phyloP scores from a whole-genome alignment of 495 filamentous ascomycete genomes.

The Penicillium canariense region DNA sequence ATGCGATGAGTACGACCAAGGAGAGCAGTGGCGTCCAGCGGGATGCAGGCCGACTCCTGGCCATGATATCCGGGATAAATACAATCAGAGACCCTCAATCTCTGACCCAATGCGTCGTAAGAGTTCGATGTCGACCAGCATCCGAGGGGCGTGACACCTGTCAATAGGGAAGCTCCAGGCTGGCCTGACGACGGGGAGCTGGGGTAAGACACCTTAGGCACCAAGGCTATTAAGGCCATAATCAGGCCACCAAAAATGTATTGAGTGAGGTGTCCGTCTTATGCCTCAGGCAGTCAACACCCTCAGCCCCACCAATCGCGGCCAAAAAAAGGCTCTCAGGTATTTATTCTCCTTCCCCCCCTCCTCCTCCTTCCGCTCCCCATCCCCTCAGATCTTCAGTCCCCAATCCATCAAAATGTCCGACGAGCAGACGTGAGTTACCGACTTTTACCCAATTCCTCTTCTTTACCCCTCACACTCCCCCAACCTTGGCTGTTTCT shows the following conservation, averaged over 20 bases:
- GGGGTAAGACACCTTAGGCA: slow-evolving; percentile 34
- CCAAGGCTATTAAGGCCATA: slow-evolving; percentile 12
- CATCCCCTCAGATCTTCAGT: slow-evolving; percentile 29
- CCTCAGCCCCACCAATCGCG: slow-evolving; percentile 28
- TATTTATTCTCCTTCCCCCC: slow-evolving; percentile 37
- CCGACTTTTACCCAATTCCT: background rate
- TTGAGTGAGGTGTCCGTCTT: background rate
- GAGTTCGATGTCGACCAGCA: slow-evolving; percentile 32
- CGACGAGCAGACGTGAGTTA: slow-evolving; percentile 88
- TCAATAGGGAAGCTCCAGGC: slow-evolving; percentile 38
- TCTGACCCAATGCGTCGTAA: slow-evolving; percentile 21
- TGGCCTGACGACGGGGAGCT: slow-evolving; percentile 39
- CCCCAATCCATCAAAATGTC: slow-evolving; percentile 66
- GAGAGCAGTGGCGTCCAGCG: slow-evolving; percentile 55
- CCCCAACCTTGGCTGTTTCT: slow-evolving; percentile 22
- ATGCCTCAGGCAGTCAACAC: slow-evolving; percentile 10
- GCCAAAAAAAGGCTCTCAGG: slow-evolving; percentile 23
- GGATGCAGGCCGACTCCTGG: slow-evolving; percentile 48
- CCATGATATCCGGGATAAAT: slow-evolving; percentile 32
- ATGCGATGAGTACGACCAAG: slow-evolving; percentile 38
- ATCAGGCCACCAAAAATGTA: slow-evolving; percentile 13
- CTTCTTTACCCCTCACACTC: slow-evolving; percentile 21
- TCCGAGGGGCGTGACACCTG: slow-evolving; percentile 29
- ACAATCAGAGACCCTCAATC: slow-evolving; percentile 41
- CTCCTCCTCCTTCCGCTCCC: slow-evolving; percentile 27